Conservation (phyloP, 352 stramenopile species). For the Phytopythium ostracodes region DNA sequence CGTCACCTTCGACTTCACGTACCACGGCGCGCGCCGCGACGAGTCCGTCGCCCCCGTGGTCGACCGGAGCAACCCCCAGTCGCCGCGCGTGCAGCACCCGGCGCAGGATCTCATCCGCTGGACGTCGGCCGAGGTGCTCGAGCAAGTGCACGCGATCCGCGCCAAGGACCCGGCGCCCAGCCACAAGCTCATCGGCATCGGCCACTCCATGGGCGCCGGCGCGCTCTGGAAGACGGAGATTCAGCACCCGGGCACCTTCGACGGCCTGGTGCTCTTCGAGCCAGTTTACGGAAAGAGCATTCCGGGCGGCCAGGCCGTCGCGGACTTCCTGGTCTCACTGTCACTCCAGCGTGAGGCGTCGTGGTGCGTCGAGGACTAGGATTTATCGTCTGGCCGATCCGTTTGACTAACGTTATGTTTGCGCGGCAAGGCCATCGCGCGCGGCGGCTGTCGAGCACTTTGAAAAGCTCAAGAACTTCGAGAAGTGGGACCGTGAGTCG, state of each 20-base stretch:
- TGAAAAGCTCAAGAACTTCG: slow-evolving; percentile 28
- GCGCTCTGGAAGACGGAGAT: slow-evolving; percentile 37
- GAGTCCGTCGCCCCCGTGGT: slow-evolving; percentile 18
- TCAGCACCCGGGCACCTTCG: slow-evolving; percentile 29
- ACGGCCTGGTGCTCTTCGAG: slow-evolving; percentile 40
- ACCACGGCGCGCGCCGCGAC: slow-evolving; percentile 33
- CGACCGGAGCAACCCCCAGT: slow-evolving; percentile 9
- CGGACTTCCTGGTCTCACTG: slow-evolving; percentile 25
- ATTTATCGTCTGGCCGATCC: not conserved
- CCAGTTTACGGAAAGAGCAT: slow-evolving; percentile 24
- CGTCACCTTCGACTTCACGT: slow-evolving; percentile 33
- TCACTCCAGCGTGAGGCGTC: slow-evolving; percentile 25
- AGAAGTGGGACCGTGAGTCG: slow-evolving; percentile 29
- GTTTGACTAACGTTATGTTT: not conserved
- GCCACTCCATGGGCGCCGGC: slow-evolving; percentile 29
- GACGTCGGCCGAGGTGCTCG: slow-evolving; percentile 19
- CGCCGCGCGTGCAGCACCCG: slow-evolving; percentile 25
- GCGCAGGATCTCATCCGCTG: slow-evolving; percentile 15
- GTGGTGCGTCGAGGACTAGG: slow-evolving; percentile 18
- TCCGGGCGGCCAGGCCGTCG: slow-evolving; percentile 10
- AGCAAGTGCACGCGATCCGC: slow-evolving; percentile 13
- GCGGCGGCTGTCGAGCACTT: slow-evolving; percentile 25
- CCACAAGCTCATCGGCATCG: slow-evolving; percentile 22
- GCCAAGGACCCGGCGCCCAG: not conserved
- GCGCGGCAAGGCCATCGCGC: slow-evolving; percentile 17